phyloP scores from a whole-genome alignment of 1,284 basidiomycete species.

The Ceratobasidium papillatum region DNA sequence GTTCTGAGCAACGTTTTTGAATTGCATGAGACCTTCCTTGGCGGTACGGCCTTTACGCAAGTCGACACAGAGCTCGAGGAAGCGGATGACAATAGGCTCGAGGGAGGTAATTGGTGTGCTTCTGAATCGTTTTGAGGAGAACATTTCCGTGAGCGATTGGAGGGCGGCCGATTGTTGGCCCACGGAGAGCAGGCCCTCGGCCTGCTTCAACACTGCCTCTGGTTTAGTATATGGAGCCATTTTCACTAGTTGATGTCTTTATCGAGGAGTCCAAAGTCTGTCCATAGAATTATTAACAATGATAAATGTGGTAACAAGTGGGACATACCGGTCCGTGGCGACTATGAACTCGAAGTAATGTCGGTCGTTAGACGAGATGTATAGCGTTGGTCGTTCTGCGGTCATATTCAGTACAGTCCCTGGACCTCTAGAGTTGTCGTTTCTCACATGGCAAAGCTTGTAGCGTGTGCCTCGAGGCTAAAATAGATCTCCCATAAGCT shows the following conservation, averaged over 20 bases:
- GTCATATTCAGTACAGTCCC: not conserved
- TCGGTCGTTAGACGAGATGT: not conserved
- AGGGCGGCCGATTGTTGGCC: slow-evolving; percentile 89
- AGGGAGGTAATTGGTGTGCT: slow-evolving; percentile 88
- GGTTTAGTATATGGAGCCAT: slow-evolving; percentile 93
- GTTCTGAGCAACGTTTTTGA: slow-evolving; percentile 96
- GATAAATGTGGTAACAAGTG: not conserved
- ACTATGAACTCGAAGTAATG: slow-evolving; percentile 9
- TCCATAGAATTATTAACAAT: not conserved
- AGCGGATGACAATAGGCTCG: slow-evolving; percentile 95
- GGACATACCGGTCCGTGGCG: slow-evolving; percentile 34
- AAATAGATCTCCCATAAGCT: slow-evolving; percentile 2
- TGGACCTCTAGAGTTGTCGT: not conserved
- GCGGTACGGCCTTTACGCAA: slow-evolving; percentile 93
- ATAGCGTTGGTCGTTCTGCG: not conserved
- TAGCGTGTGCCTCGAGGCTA: slow-evolving; percentile 26
- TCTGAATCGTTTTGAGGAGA: slow-evolving; percentile 93
- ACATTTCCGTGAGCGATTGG: slow-evolving; percentile 90
- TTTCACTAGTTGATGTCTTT: slow-evolving; percentile 42
- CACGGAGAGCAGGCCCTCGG: slow-evolving; percentile 90
- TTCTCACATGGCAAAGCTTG: not conserved
- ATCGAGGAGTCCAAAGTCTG: slow-evolving; percentile 33
- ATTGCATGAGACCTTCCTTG: slow-evolving; percentile 95
- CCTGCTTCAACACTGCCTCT: slow-evolving; percentile 90
- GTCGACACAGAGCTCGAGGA: slow-evolving; percentile 95